Base-by-base conservation (phyloP, 768 basidiomycete species). In the Artomyces pyxidatus region DNA sequence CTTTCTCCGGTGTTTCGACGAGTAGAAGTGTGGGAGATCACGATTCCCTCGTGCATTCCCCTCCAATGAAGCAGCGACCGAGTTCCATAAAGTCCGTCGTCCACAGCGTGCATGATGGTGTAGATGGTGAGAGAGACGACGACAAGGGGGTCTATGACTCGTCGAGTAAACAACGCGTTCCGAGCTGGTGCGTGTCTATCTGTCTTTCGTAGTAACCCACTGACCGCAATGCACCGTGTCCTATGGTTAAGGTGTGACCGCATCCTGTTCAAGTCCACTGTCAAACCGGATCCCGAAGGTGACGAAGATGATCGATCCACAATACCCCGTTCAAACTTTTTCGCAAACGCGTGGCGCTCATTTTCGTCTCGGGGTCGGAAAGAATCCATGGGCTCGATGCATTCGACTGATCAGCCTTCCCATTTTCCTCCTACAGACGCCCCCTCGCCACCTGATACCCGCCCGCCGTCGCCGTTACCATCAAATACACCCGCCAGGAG, bases 211-310 rank as follows among this genome's bases (percentile, higher is more conserved):
- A n/a, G n/a, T n/a, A n/a, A n/a, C n/a, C n/a, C n/a, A n/a, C n/a
- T n/a, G n/a, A n/a, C n/a, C n/a, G n/a, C n/a, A n/a, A n/a, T n/a
- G n/a, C n/a, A n/a, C n/a, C n/a, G n/a, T n/a, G n/a, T n/a, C n/a
- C n/a, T n/a, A n/a, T n/a, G 32, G 32, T 35, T 35, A 50, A 87
- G 85, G 85, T 91, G 88, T 59, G 88, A 91, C 61, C 80, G 88
- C 17, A 86, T 91, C 39, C 65, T 91, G 4, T 90, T 81, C 81
- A 91, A 88, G 63, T 74, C 84, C 5, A 88, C 83, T 0, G 71
- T 85, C 22, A 59, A 68, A 26, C 74, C 74, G 14, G 72, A 72
- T 11, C 64, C 67, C 1, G 68, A 72, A 22, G 62, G 67, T 8
- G 73, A 71, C 29, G 68, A 67, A 14, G 69, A 72, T 9, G 65